These are phyloP conservation scores for Pythium aphanidermatum DNA, from an alignment of 352 stramenopile genomes.

Conservation along the genomic window DNA sequence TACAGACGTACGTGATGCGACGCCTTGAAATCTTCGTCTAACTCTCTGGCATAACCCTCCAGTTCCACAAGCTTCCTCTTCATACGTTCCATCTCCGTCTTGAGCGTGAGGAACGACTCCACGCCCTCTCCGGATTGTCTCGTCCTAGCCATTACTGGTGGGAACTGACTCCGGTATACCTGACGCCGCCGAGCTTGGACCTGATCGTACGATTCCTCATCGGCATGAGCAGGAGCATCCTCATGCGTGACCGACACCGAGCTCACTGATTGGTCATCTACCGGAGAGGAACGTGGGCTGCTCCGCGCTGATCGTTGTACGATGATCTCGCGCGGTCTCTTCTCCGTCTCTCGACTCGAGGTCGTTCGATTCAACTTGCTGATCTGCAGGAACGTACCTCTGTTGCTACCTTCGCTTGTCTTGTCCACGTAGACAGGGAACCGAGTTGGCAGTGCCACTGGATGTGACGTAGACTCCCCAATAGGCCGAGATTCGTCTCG, in stretches of 20 bases:
- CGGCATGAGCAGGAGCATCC: neutral
- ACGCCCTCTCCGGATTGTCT: neutral
- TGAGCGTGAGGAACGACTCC: constrained; percentile 27
- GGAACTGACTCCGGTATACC: constrained; percentile 13
- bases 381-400: constrained; percentile 8
- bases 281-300: too few species aligned
- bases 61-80: constrained; percentile 38
- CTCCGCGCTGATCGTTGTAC: too few species aligned
- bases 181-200: constrained; percentile 3
- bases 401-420: neutral
- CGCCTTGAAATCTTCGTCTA: constrained; percentile 54
- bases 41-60: constrained; percentile 40
- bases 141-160: neutral
- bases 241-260: neutral
- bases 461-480: too few species aligned
- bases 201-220: neutral
- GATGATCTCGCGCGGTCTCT: too few species aligned
- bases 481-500: too few species aligned
- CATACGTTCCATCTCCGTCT: constrained; percentile 44
- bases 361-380: neutral
- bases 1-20: constrained; percentile 31
- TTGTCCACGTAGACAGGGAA: constrained; percentile 19
- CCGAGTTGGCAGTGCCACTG: constrained; percentile 1
- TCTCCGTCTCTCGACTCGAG: too few species aligned
- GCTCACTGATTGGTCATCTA: too few species aligned